Evolutionary conservation across 495 filamentous ascomycete genomes (phyloP).

Genomic region (Hamigera avellanea): DNA sequence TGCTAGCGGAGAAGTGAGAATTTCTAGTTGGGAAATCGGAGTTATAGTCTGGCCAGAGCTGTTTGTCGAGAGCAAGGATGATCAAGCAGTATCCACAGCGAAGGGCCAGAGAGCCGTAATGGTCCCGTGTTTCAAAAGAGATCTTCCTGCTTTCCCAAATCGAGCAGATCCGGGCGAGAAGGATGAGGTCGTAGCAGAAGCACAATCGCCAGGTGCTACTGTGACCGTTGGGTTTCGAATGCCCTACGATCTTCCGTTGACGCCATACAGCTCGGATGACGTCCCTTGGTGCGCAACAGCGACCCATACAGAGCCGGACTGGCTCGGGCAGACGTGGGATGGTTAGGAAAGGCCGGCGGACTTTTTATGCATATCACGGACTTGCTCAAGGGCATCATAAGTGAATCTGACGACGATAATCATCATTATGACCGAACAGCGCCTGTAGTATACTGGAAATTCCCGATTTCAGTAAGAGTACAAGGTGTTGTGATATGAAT

Average conservation of each 20-base stretch:
- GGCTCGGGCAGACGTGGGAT: conserved; percentile 49
- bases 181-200: conserved; percentile 3
- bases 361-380: too few relatives aligned
- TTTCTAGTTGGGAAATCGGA: conserved; percentile 78
- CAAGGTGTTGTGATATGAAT: too few relatives aligned
- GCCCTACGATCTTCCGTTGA: conserved; percentile 73
- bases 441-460: too few relatives aligned
- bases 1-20: conserved; percentile 44
- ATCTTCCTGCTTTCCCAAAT: conserved; percentile 27
- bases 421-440: too few relatives aligned
- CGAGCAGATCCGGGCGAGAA: conserved; percentile 1
- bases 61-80: conserved; percentile 26
- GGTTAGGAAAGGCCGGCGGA: background rate
- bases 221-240: conserved; percentile 56
- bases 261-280: conserved; percentile 49
- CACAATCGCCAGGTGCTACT: background rate
- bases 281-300: conserved; percentile 70
- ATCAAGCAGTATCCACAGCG: background rate
- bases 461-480: too few relatives aligned
- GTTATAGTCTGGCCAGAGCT: conserved; percentile 77
- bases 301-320: conserved; percentile 52
- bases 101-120: conserved; percentile 33
- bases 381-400: too few relatives aligned
- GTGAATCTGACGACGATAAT: too few relatives aligned
- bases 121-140: conserved; percentile 55